Conservation (phyloP, 257 asterid genomes). For the Gardenia jasminoides region DNA sequence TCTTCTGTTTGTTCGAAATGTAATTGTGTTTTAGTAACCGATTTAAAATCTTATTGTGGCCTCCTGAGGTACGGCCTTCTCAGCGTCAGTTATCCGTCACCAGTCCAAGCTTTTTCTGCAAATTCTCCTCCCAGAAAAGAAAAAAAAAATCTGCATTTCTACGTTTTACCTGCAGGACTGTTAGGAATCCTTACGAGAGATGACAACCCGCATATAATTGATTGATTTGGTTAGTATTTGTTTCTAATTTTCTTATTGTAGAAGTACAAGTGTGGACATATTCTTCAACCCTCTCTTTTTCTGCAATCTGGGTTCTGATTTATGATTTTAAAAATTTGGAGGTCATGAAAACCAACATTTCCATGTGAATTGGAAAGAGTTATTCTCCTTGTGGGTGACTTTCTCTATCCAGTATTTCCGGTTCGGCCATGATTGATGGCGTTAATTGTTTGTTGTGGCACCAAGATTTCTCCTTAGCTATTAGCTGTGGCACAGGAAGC, state of each 20-base stretch:
- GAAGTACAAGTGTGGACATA: not conserved
- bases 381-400: not conserved
- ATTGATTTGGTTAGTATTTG: not conserved
- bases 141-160: not conserved
- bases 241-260: not conserved
- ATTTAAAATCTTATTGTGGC: not conserved
- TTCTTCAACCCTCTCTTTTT: not conserved
- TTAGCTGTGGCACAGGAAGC: not conserved
- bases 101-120: not conserved
- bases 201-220: not conserved
- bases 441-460: not conserved
- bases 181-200: not conserved
- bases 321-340: not conserved
- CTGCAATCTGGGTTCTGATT: not conserved
- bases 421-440: slow-evolving; percentile 4
- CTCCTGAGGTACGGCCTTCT: not conserved
- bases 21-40: not conserved
- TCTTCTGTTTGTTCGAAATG: not conserved
- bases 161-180: not conserved
- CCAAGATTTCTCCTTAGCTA: not conserved
- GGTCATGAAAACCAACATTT: not conserved
- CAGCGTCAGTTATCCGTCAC: not conserved
- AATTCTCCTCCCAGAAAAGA: not conserved
- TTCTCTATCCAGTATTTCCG: not conserved
- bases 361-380: not conserved